Evolutionary conservation across 495 filamentous ascomycete genomes (phyloP), one percentile per base, ranked within the genome.

Genomic region (Corynascus novoguineensis): DNA sequence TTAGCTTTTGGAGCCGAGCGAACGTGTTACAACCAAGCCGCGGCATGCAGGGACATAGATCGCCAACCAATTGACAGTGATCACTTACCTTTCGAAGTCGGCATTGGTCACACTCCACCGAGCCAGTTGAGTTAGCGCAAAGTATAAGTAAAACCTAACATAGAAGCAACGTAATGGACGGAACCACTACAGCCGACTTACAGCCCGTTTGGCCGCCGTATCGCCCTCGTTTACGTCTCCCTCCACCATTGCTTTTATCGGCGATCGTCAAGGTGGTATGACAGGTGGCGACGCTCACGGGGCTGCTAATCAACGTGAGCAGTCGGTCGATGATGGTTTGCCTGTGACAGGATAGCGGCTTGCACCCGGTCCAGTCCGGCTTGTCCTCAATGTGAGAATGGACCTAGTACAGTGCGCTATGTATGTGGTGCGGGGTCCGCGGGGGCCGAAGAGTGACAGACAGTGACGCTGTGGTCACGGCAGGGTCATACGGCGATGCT

Each of bases 51-150:
- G 27, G n/a, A 6, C 12, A n/a, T 17, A 12, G 47, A 3, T 9
- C 37, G 3, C 11, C n/a, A 24, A 45, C 25, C 4, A 4, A 4
- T 1, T 12, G 32, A 6, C 4, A 11, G 24, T 35, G 4, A n/a
- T 54, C 21, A 61, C 57, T 27, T 57, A 55, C 68, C 68, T 71
- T 71, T 51, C 68, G 53, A 12, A 64, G 57, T 12, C 68, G 66
- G 52, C 68, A 71, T 60, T 71, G 66, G 45, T 71, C 64, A 50
- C 68, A 71, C 68, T 69, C 49, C 34, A 40, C 53, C 35, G 27
- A 46, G 34, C 15, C 51, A 50, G 45, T 19, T 24, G n/a, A 42
- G 63, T 61, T 58, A 66, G 64, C 52, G 28, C 29, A n/a, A 10
- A 29, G 8, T 14, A 15, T 25, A 35, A 34, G 28, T 11, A 3